Evolutionary conservation across 345 rosid species (phyloP).

Genomic region (Eucalyptus leucophloia): DNA sequence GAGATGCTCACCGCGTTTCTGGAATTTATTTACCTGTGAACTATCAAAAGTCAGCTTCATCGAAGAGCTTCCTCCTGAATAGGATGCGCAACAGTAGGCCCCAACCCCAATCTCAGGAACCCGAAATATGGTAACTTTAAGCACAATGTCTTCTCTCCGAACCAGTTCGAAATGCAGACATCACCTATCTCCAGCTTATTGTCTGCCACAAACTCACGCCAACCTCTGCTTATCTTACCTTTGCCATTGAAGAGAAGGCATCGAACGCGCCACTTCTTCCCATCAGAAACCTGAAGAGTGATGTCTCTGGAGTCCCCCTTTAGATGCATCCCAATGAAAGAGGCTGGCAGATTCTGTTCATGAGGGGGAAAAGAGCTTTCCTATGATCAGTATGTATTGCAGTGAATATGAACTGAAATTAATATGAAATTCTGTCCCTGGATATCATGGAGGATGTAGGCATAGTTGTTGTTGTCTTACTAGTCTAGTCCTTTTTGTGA

Average conservation of each 20-base stretch:
- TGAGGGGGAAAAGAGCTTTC: neutral
- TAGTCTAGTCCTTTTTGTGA: neutral
- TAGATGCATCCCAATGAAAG: neutral
- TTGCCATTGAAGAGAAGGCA: neutral
- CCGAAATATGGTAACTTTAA: neutral
- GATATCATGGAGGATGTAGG: neutral
- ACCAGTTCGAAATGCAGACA: conserved; percentile 6
- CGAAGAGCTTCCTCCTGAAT: neutral
- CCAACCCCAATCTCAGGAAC: neutral
- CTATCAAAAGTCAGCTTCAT: neutral
- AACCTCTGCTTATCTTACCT: neutral
- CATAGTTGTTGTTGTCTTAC: neutral
- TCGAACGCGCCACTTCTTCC: neutral
- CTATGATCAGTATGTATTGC: neutral
- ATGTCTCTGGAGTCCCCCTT: neutral
- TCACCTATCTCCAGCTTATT: conserved; percentile 9
- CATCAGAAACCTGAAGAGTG: conserved; percentile 6
- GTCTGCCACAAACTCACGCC: neutral
- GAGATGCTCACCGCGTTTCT: neutral
- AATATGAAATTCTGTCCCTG: neutral
- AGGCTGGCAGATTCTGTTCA: neutral
- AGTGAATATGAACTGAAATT: neutral
- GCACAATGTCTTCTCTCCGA: neutral
- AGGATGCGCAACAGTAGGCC: neutral
- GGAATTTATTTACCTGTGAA: neutral